Evolutionary conservation across 2,329 filamentous ascomycete species (phyloP).

Genomic region (Plenodomus tracheiphilus): DNA sequence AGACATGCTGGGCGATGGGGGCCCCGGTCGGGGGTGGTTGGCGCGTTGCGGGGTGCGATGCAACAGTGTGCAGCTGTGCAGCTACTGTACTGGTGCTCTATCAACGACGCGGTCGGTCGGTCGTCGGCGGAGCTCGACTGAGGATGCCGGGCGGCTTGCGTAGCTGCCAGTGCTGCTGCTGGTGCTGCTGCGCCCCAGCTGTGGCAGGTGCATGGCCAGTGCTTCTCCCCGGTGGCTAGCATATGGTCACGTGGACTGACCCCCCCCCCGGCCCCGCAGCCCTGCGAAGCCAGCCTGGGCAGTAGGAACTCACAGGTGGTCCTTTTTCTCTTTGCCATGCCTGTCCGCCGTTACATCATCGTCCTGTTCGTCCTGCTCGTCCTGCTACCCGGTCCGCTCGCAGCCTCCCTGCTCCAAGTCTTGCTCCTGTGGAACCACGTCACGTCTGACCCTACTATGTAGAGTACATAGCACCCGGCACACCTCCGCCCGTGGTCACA

Average conservation of each 20-base stretch:
- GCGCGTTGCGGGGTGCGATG: constrained; percentile 19
- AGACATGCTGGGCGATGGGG: constrained; percentile 65
- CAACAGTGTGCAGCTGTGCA: no score
- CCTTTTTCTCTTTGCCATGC: background rate
- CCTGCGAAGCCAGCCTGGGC: background rate
- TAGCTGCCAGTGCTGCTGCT: no score
- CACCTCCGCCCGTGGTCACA: no score
- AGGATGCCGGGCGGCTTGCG: constrained; percentile 8
- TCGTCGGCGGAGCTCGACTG: constrained; percentile 20
- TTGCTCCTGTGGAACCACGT: constrained; percentile 16
- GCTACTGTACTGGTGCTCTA: no score
- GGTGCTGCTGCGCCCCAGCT: constrained; percentile 15
- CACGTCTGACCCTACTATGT: constrained; percentile 19
- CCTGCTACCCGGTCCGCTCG: background rate
- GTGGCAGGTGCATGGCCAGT: constrained; percentile 18
- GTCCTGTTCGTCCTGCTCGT: background rate
- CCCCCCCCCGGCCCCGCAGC: constrained; percentile 12
- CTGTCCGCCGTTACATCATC: constrained; percentile 12
- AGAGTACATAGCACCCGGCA: no score
- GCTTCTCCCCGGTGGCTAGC: constrained; percentile 6
- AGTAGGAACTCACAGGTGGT: background rate
- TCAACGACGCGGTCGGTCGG: constrained; percentile 11
- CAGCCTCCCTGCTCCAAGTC: constrained; percentile 5
- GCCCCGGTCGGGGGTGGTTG: constrained; percentile 1
- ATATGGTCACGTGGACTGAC: constrained; percentile 10